These are phyloP conservation scores for Fusarium sp. DNA, from an alignment of 2,329 filamentous ascomycete species.

Conservation along the genomic window DNA sequence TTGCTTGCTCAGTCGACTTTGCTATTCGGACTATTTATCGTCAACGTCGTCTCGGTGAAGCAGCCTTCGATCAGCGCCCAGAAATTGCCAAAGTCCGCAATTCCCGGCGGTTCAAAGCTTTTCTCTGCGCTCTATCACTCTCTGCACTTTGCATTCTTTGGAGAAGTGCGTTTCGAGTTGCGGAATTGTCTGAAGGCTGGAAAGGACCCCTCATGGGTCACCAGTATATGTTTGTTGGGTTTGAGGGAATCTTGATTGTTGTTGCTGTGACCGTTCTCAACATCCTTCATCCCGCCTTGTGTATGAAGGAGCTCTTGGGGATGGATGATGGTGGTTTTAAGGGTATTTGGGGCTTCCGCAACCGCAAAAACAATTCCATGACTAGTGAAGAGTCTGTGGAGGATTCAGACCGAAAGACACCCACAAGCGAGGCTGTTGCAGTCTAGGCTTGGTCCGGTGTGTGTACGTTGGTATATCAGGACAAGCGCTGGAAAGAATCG, in stretches of 20 bases:
- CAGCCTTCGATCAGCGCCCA: slow-evolving; percentile 52
- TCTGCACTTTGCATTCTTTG: slow-evolving; percentile 72
- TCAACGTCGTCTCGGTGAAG: slow-evolving; percentile 46
- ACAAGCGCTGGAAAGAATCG: background rate
- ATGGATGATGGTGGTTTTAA: slow-evolving; percentile 38
- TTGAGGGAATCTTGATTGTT: slow-evolving; percentile 65
- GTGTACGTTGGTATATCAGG: background rate
- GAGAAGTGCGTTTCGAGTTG: slow-evolving; percentile 71
- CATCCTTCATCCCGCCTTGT: slow-evolving; percentile 46
- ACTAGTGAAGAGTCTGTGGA: slow-evolving; percentile 21
- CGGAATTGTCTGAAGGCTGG: slow-evolving; percentile 73
- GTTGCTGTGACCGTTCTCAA: slow-evolving; percentile 57
- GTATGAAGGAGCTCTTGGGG: slow-evolving; percentile 43
- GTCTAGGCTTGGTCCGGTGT: background rate
- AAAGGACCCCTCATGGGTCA: slow-evolving; percentile 63
- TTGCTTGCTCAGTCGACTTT: slow-evolving; percentile 60
- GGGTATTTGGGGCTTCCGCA: slow-evolving; percentile 41
- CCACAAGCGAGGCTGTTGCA: slow-evolving; percentile 1
- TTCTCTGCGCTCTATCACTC: slow-evolving; percentile 63
- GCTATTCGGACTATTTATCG: slow-evolving; percentile 52
- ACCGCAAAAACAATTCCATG: slow-evolving; percentile 11
- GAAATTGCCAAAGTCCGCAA: slow-evolving; percentile 49
- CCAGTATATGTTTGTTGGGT: slow-evolving; percentile 64
- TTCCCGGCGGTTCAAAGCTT: slow-evolving; percentile 59
- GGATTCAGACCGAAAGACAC: slow-evolving; percentile 13